phyloP scores from a whole-genome alignment of 2,329 filamentous ascomycete genomes.

The Ophiostoma novo-ulmi region DNA sequence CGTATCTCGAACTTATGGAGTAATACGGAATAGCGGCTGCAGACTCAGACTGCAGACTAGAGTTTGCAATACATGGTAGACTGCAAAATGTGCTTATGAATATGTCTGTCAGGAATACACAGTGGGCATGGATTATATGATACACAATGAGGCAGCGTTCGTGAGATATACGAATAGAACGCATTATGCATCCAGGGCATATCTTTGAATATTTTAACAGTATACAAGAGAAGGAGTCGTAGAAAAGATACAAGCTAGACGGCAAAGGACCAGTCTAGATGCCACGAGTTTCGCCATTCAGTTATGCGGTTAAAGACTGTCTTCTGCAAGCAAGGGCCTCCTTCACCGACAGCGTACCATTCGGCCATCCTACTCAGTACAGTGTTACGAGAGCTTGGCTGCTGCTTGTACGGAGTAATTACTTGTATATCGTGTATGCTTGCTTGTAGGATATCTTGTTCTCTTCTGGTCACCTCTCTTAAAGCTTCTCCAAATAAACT shows the following conservation, averaged over 20 bases:
- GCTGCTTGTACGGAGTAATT: not conserved
- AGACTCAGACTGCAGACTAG: no score
- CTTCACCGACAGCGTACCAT: not conserved
- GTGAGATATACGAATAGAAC: not conserved
- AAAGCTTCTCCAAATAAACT: not conserved
- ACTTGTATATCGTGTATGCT: not conserved
- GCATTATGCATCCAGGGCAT: no score
- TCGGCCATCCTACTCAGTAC: not conserved
- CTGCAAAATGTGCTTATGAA: not conserved
- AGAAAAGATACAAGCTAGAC: no score
- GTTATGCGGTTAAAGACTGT: not conserved
- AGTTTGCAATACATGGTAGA: no score
- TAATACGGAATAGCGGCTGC: not conserved
- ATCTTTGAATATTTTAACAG: no score
- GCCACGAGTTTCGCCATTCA: not conserved
- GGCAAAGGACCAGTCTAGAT: no score
- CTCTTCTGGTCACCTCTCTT: not conserved
- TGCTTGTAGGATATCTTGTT: not conserved
- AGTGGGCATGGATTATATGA: no score
- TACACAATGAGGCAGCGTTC: no score
- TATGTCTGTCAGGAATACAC: not conserved
- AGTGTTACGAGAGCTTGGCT: not conserved
- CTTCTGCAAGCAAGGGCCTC: not conserved
- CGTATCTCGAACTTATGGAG: slow-evolving; percentile 1
- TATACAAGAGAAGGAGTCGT: no score